Conservation (phyloP, 805 yeast species). For the Wickerhamiella brachini region DNA sequence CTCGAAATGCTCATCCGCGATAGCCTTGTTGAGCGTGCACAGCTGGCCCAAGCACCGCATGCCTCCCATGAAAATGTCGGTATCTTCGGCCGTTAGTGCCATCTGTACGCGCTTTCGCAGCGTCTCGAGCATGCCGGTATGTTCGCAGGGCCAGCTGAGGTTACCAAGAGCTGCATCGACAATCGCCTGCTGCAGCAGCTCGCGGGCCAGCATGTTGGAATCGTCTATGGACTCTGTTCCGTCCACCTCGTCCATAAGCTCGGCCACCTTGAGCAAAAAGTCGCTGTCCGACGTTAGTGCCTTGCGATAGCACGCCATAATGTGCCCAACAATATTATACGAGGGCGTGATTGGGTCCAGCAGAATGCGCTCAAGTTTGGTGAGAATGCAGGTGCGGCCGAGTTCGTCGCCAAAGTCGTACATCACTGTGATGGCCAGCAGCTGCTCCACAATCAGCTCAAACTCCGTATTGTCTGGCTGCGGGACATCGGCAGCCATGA, state of each 20-base stretch:
- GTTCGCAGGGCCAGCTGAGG: neutral
- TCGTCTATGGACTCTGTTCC: slow-evolving; percentile 21
- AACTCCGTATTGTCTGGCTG: slow-evolving; percentile 36
- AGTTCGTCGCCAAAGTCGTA: slow-evolving; percentile 84
- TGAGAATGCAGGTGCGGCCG: slow-evolving; percentile 68
- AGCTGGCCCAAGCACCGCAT: slow-evolving; percentile 67
- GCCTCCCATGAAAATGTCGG: slow-evolving; percentile 29
- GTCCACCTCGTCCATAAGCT: slow-evolving; percentile 70
- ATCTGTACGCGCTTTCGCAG: neutral
- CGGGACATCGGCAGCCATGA: slow-evolving; percentile 15
- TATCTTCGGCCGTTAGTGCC: slow-evolving; percentile 8
- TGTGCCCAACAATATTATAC: slow-evolving; percentile 31
- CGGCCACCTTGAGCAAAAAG: slow-evolving; percentile 72
- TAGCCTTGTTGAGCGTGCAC: slow-evolving; percentile 30
- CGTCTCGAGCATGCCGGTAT: neutral
- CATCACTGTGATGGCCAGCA: slow-evolving; percentile 48
- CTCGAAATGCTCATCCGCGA: slow-evolving; percentile 6
- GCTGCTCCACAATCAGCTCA: slow-evolving; percentile 55
- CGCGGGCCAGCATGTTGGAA: neutral
- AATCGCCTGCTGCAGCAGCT: slow-evolving; percentile 1
- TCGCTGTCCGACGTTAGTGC: slow-evolving; percentile 70
- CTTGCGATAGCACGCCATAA: slow-evolving; percentile 52
- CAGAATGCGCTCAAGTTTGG: slow-evolving; percentile 32
- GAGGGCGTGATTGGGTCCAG: slow-evolving; percentile 42
- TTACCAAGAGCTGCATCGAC: slow-evolving; percentile 10